phyloP scores from a whole-genome alignment of 805 yeast species.

The Saccharomycopsis selenospora region DNA sequence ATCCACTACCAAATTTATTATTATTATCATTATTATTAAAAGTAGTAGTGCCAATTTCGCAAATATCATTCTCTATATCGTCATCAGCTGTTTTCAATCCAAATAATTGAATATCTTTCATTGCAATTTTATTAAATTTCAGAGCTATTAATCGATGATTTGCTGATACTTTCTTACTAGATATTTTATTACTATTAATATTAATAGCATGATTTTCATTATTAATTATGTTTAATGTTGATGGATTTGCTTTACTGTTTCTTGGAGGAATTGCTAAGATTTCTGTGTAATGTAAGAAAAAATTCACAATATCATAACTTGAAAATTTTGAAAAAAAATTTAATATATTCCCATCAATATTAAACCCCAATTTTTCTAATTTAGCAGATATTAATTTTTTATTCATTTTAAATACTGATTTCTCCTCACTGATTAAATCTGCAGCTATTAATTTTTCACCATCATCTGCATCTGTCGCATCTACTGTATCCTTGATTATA shows the following conservation, averaged over 20 bases:
- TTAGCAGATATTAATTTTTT: background rate
- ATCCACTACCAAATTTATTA: conserved; percentile 25
- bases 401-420: background rate
- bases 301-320: background rate
- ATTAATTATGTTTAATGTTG: background rate
- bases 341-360: background rate
- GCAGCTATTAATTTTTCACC: conserved; percentile 9
- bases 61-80: conserved; percentile 1
- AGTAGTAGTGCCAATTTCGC: background rate
- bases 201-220: background rate
- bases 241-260: background rate
- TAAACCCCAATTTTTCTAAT: background rate
- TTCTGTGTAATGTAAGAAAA: background rate
- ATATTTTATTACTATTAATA: too few relatives aligned
- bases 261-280: too few relatives aligned
- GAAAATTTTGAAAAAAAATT: background rate
- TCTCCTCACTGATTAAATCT: conserved; percentile 1
- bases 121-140: background rate
- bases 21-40: too few relatives aligned
- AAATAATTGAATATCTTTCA: conserved; percentile 20
- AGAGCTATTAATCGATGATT: background rate
- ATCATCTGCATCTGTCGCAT: conserved; percentile 15
- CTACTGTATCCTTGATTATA: conserved; percentile 23
- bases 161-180: background rate
- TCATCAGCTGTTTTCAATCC: conserved; percentile 19